Percentiles rank a stretch among this genome's conserved stretches.
Evolutionary conservation across 2,329 filamentous ascomycete species (phyloP).

Genomic region (Colletotrichum sansevieriae): DNA sequence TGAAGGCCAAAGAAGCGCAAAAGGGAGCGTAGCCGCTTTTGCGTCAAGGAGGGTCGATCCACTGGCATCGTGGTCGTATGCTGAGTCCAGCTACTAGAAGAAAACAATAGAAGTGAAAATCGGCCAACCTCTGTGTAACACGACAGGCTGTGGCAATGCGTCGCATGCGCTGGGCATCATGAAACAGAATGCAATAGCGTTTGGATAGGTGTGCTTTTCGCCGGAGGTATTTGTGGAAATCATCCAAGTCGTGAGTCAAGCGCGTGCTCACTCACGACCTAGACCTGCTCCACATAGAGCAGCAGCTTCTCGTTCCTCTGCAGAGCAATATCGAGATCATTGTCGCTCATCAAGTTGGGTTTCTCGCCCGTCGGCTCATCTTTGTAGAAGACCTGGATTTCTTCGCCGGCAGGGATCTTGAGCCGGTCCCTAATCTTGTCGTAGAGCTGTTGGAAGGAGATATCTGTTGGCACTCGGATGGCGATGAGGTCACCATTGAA

Average conservation of each 20-base stretch:
- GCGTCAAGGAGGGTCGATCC: conserved; percentile 37
- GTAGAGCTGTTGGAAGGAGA: conserved; percentile 81
- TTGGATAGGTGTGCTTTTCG: conserved; percentile 36
- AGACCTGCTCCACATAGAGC: conserved; percentile 74
- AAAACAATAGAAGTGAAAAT: conserved; percentile 40
- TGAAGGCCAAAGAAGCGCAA: conserved; percentile 27
- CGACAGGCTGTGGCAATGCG: conserved; percentile 31
- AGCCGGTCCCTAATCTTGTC: conserved; percentile 88
- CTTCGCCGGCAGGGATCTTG: conserved; percentile 77
- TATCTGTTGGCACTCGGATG: conserved; percentile 87
- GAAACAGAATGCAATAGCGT: conserved; percentile 38
- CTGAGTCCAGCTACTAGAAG: conserved; percentile 41
- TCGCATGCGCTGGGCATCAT: conserved; percentile 43
- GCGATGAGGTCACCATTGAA: conserved; percentile 93
- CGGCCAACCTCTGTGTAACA: conserved; percentile 27
- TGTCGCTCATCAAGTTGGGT: conserved; percentile 80
- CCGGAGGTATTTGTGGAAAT: conserved; percentile 16
- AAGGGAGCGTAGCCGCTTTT: conserved; percentile 30
- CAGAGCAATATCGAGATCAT: conserved; percentile 84
- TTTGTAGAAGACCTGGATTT: conserved; percentile 85
- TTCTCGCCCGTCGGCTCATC: conserved; percentile 85
- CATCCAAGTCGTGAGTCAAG: conserved; percentile 1
- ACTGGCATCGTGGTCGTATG: conserved; percentile 38
- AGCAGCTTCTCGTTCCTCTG: conserved; percentile 89
- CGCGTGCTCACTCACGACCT: conserved; percentile 41